These are phyloP conservation scores for Aspergillus sp. DNA, from an alignment of 2,329 filamentous ascomycete genomes.

Conservation along the genomic window DNA sequence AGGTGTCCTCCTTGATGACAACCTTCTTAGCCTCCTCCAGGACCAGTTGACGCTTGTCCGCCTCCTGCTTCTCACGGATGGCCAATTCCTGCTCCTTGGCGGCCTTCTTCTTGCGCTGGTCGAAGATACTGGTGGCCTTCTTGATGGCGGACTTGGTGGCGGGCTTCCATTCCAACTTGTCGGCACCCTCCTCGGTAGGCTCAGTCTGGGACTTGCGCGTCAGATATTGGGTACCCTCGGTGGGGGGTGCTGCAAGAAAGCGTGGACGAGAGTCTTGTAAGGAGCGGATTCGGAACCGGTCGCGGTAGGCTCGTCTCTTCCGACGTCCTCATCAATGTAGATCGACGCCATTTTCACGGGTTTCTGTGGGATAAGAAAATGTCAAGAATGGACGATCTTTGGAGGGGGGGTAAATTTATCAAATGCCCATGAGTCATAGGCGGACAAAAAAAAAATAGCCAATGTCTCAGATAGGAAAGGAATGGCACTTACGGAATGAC, in stretches of 20 bases:
- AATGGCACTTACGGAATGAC: not conserved
- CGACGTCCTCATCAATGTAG: conserved; percentile 78
- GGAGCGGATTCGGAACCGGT: conserved; percentile 68
- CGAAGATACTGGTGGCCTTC: conserved; percentile 72
- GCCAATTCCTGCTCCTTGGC: conserved; percentile 70
- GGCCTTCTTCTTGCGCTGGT: conserved; percentile 78
- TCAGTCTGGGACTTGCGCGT: conserved; percentile 64
- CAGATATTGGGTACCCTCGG: conserved; percentile 59
- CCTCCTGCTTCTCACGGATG: conserved; percentile 67
- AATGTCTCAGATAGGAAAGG: not conserved
- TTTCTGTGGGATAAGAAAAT: conserved; percentile 3
- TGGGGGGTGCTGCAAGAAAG: conserved; percentile 66
- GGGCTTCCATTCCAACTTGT: conserved; percentile 72
- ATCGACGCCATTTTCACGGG: conserved; percentile 39
- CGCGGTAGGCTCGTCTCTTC: conserved; percentile 63
- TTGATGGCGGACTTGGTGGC: conserved; percentile 80
- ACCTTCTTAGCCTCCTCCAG: conserved; percentile 82
- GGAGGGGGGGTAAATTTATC: conserved; percentile 3
- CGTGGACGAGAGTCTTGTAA: conserved; percentile 75
- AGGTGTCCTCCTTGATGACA: conserved; percentile 63
- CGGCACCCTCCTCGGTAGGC: conserved; percentile 56
- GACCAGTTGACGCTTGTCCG: conserved; percentile 63
- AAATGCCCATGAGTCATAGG: conserved; percentile 14
- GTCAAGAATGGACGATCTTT: conserved; percentile 3
- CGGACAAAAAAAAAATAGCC: too few species aligned